Conservation (phyloP, 208 protist species). For the Trypanosoma avium region DNA sequence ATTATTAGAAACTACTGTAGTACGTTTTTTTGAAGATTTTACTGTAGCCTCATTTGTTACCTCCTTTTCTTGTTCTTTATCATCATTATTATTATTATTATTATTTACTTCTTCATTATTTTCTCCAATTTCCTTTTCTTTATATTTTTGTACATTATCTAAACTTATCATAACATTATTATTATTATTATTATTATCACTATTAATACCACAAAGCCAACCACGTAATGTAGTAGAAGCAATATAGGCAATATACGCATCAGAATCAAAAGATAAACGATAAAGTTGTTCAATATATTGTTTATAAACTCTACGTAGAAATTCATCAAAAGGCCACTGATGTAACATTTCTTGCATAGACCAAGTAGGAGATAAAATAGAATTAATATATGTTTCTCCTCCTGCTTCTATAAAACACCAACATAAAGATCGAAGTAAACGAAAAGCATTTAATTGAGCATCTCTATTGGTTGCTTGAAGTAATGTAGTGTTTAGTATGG, state of each 20-base stretch:
- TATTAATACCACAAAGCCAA: constrained; percentile 23
- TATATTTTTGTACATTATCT: neutral
- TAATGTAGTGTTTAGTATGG: neutral
- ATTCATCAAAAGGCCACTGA: constrained; percentile 10
- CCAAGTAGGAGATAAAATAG: constrained; percentile 17
- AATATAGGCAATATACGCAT: constrained; percentile 25
- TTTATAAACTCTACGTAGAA: constrained; percentile 20
- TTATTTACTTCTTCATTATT: neutral
- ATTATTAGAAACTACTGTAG: too few relatives aligned
- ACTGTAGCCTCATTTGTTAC: neutral
- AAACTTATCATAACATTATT: neutral
- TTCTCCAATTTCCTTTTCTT: neutral
- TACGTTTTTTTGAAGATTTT: neutral
- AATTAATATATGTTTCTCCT: constrained; percentile 22
- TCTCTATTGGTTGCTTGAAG: constrained; percentile 19
- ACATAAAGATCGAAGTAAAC: constrained; percentile 31
- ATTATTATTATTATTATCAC: neutral
- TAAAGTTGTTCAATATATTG: constrained; percentile 26
- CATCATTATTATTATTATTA: neutral
- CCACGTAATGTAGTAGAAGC: constrained; percentile 26
- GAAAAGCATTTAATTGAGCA: constrained; percentile 23
- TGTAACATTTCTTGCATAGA: constrained; percentile 19
- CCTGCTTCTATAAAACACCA: constrained; percentile 46
- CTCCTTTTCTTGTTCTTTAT: neutral
- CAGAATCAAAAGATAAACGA: constrained; percentile 26